Evolutionary conservation across 106 monocot genomes (phyloP).

Genomic region (Hemerocallis citrina): DNA sequence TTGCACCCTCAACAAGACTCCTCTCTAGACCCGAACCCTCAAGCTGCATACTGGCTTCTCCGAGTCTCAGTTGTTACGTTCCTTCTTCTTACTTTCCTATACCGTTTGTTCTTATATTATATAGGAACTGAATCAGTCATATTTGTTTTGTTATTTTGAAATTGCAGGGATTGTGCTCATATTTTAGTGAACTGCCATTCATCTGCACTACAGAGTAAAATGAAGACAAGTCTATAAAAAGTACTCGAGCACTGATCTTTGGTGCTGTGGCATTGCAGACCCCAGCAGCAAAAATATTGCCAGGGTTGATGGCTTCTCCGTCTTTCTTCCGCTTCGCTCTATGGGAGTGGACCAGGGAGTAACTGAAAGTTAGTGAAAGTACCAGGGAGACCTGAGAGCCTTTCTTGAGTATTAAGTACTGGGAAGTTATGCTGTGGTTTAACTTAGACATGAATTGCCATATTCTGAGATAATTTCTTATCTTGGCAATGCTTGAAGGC

Average conservation of each 20-base stretch:
- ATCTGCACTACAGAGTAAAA: conserved; percentile 12
- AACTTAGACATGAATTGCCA: too few species aligned
- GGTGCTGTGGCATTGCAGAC: conserved; percentile 22
- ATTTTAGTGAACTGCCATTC: conserved; percentile 18
- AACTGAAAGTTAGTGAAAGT: too few species aligned
- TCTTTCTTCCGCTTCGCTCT: too few species aligned
- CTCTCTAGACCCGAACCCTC: conserved; percentile 31
- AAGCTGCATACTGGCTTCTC: conserved; percentile 29
- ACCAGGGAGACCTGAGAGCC: too few species aligned
- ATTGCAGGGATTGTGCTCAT: conserved; percentile 18
- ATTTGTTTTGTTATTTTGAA: background rate
- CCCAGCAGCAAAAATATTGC: conserved; percentile 7
- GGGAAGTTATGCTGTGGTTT: too few species aligned
- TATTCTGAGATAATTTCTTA: too few species aligned
- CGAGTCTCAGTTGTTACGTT: conserved; percentile 20
- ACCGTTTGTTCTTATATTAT: background rate
- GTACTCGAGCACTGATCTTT: conserved; percentile 10
- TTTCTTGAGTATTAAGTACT: too few species aligned
- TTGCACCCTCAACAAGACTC: conserved; percentile 32
- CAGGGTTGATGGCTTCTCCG: background rate
- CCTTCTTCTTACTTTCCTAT: background rate
- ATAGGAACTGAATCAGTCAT: background rate
- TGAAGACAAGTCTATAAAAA: conserved; percentile 20
- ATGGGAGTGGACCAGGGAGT: too few species aligned
- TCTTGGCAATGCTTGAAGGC: too few species aligned